Evolutionary conservation across 495 filamentous ascomycete genomes (phyloP).

Genomic region (Apodospora peruviana): DNA sequence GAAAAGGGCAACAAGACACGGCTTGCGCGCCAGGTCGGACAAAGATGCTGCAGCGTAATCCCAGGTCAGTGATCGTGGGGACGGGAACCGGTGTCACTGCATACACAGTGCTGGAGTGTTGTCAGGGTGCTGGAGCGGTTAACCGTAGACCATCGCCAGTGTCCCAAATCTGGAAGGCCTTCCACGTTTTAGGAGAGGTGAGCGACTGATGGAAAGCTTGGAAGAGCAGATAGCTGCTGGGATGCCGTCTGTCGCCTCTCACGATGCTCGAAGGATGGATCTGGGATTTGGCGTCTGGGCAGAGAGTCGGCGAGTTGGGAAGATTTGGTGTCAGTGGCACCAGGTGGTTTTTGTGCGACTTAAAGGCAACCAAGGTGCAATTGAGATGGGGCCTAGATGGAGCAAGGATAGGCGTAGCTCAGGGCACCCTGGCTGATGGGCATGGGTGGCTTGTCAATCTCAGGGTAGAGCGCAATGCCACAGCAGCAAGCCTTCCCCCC

Average conservation of each 20-base stretch:
- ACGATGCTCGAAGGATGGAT: slow-evolving; percentile 12
- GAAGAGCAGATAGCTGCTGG: slow-evolving; percentile 14
- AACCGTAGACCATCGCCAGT: slow-evolving; percentile 19
- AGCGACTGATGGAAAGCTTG: slow-evolving; percentile 1
- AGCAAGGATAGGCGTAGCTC: slow-evolving; percentile 29
- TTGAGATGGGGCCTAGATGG: slow-evolving; percentile 33
- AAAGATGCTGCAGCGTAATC: slow-evolving; percentile 41
- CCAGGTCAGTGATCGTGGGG: slow-evolving; percentile 34
- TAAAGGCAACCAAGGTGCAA: slow-evolving; percentile 32
- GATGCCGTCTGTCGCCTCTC: slow-evolving; percentile 12
- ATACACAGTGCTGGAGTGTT: slow-evolving; percentile 39
- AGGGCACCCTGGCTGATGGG: slow-evolving; percentile 28
- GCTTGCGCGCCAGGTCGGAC: slow-evolving; percentile 28
- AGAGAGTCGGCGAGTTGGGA: slow-evolving; percentile 28
- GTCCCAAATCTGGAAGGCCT: slow-evolving; percentile 11
- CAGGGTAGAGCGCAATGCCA: slow-evolving; percentile 29
- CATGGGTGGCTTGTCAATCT: slow-evolving; percentile 28
- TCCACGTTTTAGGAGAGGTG: slow-evolving; percentile 12
- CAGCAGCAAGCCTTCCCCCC: slow-evolving; percentile 19
- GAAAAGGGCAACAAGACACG: slow-evolving; percentile 9
- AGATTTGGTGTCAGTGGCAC: slow-evolving; percentile 43
- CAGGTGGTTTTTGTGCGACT: slow-evolving; percentile 49
- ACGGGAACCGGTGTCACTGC: slow-evolving; percentile 33
- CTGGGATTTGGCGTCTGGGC: slow-evolving; percentile 10
- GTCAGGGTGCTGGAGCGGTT: slow-evolving; percentile 18